Percentiles rank a stretch among this genome's conserved stretches.
Evolutionary conservation across 139 green algal genomes (phyloP).

Genomic region (Volvox africanus): DNA sequence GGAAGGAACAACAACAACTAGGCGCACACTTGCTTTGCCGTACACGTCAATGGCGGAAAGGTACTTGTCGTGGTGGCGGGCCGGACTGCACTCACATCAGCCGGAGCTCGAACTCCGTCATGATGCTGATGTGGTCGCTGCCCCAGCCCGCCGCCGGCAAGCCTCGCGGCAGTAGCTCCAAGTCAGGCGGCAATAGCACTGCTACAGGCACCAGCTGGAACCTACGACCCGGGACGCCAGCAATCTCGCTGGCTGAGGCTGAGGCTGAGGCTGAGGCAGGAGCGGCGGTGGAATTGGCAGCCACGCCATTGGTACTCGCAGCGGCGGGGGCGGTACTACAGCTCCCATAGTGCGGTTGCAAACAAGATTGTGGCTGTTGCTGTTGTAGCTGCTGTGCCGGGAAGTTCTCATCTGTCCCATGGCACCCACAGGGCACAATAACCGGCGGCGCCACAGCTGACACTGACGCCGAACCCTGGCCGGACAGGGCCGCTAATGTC

Average conservation of each 20-base stretch:
- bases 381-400: neutral
- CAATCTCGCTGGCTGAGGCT: slow-evolving; percentile 1
- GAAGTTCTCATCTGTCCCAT: too few species aligned
- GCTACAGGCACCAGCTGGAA: slow-evolving; percentile 62
- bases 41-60: too few species aligned
- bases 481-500: too few species aligned
- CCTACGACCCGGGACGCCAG: neutral
- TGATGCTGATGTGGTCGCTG: slow-evolving; percentile 50
- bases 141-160: slow-evolving; percentile 49
- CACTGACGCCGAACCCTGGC: too few species aligned
- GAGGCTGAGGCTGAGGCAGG: neutral
- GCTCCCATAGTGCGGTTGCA: neutral
- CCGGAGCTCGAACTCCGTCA: slow-evolving; percentile 42
- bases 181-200: slow-evolving; percentile 68
- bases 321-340: neutral
- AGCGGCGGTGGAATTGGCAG: neutral
- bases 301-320: neutral
- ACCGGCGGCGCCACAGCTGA: too few species aligned
- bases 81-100: neutral
- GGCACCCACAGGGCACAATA: too few species aligned
- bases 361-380: neutral
- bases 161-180: slow-evolving; percentile 66
- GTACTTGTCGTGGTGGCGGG: too few species aligned
- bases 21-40: too few species aligned
- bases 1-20: too few species aligned